Conservation (phyloP, 106 monocot genomes). For the Alisma plantagoaquatica region DNA sequence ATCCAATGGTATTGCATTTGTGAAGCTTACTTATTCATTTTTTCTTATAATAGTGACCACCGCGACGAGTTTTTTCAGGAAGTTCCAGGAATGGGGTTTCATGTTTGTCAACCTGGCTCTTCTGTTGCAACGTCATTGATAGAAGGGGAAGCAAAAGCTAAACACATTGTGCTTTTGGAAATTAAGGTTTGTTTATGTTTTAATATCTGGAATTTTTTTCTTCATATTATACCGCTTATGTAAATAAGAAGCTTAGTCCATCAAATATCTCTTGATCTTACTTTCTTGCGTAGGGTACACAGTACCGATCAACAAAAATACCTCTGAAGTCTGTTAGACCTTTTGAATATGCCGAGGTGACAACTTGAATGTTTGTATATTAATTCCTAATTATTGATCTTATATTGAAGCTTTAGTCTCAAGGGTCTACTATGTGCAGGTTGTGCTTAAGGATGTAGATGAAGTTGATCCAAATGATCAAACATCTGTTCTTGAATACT, state of each 20-base stretch:
- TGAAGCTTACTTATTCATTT: not conserved
- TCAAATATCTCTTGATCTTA: too few species aligned
- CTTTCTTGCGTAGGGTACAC: constrained; percentile 73
- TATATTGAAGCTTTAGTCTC: too few species aligned
- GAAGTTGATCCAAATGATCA: constrained; percentile 96
- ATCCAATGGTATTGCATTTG: constrained; percentile 69
- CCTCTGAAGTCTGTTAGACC: constrained; percentile 92
- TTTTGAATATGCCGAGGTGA: constrained; percentile 95
- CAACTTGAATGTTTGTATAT: not conserved
- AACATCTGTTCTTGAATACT: constrained; percentile 84
- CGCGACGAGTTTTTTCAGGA: constrained; percentile 35
- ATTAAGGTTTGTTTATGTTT: constrained; percentile 59
- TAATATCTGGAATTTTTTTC: not conserved
- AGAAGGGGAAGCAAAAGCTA: constrained; percentile 97
- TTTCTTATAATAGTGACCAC: not conserved
- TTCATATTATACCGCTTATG: not conserved
- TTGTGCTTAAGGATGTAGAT: constrained; percentile 86
- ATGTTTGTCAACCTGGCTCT: constrained; percentile 96
- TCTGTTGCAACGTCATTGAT: constrained; percentile 99
- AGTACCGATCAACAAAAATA: constrained; percentile 93
- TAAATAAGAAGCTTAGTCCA: too few species aligned
- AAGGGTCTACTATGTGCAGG: constrained; percentile 29
- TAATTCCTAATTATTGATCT: too few species aligned
- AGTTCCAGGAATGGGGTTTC: constrained; percentile 98
- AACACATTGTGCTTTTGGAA: constrained; percentile 88